Evolutionary conservation across 2,329 filamentous ascomycete genomes (phyloP).

Genomic region (Ophiocordyceps robertsii): DNA sequence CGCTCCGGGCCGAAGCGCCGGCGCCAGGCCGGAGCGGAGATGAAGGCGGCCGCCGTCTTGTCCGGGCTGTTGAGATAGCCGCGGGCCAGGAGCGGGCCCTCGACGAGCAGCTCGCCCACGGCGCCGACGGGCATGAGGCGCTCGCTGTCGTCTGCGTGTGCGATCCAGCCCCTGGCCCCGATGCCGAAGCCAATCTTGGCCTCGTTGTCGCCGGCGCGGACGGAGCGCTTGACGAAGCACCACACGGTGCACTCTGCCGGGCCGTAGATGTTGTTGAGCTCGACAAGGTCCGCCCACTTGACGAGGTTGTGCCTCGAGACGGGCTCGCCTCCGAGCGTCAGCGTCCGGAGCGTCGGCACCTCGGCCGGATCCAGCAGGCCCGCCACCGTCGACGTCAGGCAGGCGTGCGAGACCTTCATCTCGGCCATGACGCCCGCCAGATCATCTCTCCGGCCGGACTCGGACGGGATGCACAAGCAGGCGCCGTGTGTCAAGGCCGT

Average conservation of each 20-base stretch:
- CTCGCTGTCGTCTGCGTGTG: not conserved
- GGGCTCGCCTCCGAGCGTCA: not conserved
- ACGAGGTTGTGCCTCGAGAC: not conserved
- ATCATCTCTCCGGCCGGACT: not conserved
- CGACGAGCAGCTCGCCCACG: slow-evolving; percentile 20
- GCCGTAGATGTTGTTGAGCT: not conserved
- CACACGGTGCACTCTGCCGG: not conserved
- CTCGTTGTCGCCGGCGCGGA: not conserved
- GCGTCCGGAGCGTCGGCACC: not conserved
- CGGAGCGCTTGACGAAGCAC: not conserved
- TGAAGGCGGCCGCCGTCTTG: slow-evolving; percentile 31
- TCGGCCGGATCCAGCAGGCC: not conserved
- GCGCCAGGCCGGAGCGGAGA: slow-evolving; percentile 27
- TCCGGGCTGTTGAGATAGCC: slow-evolving; percentile 32
- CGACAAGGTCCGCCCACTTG: not conserved
- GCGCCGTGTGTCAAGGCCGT: not conserved
- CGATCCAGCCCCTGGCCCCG: not conserved
- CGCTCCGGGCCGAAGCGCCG: slow-evolving; percentile 11
- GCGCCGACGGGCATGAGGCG: not conserved
- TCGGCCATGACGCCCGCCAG: not conserved
- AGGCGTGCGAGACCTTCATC: not conserved
- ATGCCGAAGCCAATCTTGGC: not conserved
- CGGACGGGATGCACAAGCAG: slow-evolving; percentile 1
- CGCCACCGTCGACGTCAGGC: not conserved
- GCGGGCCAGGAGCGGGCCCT: slow-evolving; percentile 30